Conservation (phyloP, 139 green algal genomes). For the Microglena sp. region DNA sequence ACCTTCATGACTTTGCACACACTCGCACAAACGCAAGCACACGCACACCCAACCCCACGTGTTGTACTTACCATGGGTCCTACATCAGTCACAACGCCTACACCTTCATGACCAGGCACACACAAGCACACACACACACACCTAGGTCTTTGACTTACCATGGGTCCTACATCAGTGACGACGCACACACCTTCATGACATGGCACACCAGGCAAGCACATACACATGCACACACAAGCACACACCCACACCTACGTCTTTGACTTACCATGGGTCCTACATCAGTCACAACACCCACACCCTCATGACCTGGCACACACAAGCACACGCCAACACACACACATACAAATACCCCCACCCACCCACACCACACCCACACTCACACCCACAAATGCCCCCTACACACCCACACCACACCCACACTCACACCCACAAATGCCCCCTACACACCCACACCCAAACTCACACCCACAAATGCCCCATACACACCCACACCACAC, state of each 20-base stretch:
- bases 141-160: no score
- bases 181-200: background rate
- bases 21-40: background rate
- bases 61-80: background rate
- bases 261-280: no score
- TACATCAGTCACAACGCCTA: no score
- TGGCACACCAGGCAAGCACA: background rate
- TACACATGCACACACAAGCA: slow-evolving; percentile 2
- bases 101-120: no score
- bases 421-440: background rate
- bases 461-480: background rate
- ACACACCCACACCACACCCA: slow-evolving; percentile 7
- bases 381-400: no score
- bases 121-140: no score
- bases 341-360: slow-evolving; percentile 4
- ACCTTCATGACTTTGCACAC: slow-evolving; percentile 6
- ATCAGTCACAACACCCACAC: background rate
- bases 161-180: background rate
- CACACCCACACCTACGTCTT: no score
- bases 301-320: background rate
- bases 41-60: background rate
- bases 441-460: background rate
- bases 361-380: no score
- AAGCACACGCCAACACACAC: background rate
- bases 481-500: slow-evolving; percentile 1